Percentiles rank a stretch among this genome's conserved stretches.
Evolutionary conservation across 768 basidiomycete genomes (phyloP).

Genomic region (Kondoa subrosea): DNA sequence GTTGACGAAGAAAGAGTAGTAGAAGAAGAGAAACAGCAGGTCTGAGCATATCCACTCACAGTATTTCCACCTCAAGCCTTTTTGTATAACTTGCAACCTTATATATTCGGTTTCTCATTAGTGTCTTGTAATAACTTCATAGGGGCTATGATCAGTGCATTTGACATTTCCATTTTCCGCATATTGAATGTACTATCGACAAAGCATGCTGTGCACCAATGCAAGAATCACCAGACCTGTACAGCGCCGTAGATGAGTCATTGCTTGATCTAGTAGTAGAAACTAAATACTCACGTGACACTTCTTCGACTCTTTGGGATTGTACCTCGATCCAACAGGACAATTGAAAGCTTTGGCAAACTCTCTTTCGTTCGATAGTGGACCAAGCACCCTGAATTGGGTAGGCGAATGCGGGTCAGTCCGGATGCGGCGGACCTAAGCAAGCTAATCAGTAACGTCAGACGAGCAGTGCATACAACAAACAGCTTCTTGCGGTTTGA

Average conservation of each 20-base stretch:
- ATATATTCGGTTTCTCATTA: too few species aligned
- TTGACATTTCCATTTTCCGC: not conserved
- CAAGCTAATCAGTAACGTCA: not conserved
- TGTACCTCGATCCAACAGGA: conserved; percentile 17
- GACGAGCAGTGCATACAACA: not conserved
- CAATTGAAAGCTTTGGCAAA: conserved; percentile 26
- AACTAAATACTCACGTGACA: conserved; percentile 20
- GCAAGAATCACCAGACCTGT: not conserved
- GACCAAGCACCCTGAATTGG: conserved; percentile 17
- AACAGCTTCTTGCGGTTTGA: conserved; percentile 19
- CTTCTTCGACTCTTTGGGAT: conserved; percentile 22
- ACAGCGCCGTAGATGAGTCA: not conserved
- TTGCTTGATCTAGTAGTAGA: not conserved
- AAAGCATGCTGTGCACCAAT: too few species aligned
- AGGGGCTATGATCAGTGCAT: not conserved
- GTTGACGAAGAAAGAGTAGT: too few species aligned
- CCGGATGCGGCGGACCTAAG: conserved; percentile 12
- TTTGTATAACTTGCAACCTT: too few species aligned
- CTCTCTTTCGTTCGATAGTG: conserved; percentile 22
- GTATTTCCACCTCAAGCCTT: too few species aligned
- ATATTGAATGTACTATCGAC: not conserved
- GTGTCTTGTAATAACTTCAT: not conserved
- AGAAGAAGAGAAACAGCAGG: not conserved
- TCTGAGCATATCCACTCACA: too few species aligned
- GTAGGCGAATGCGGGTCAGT: conserved; percentile 14